phyloP scores from a whole-genome alignment of 495 filamentous ascomycete genomes.

The Aeminium ludgeri region DNA sequence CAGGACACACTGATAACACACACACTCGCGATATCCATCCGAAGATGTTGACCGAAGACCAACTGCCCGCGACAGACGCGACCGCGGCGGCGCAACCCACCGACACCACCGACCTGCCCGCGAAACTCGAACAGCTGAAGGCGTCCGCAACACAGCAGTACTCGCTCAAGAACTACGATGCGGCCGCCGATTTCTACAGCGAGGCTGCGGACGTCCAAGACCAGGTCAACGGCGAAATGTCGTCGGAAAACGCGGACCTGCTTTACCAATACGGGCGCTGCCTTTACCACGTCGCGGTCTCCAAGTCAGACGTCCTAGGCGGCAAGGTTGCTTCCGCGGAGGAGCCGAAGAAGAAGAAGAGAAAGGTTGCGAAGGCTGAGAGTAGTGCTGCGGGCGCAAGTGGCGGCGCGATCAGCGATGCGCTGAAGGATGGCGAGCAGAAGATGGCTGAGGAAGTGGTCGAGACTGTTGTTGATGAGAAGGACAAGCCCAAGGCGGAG shows the following conservation, averaged over 20 bases:
- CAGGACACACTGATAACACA: not conserved
- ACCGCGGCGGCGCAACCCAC: constrained; percentile 9
- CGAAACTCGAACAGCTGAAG: constrained; percentile 30
- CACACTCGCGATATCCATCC: constrained; percentile 7
- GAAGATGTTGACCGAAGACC: not conserved
- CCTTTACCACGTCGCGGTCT: constrained; percentile 80
- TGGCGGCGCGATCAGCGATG: constrained; percentile 10
- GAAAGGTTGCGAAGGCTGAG: constrained; percentile 7
- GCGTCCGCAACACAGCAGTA: constrained; percentile 51
- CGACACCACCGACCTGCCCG: constrained; percentile 12
- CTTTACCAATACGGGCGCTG: constrained; percentile 86
- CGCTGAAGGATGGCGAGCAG: constrained; percentile 22
- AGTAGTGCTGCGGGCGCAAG: constrained; percentile 1
- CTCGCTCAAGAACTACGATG: constrained; percentile 67
- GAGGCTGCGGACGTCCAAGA: constrained; percentile 81
- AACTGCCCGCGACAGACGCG: constrained; percentile 1
- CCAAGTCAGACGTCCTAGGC: constrained; percentile 86
- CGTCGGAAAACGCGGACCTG: constrained; percentile 74
- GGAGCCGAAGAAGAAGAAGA: constrained; percentile 17
- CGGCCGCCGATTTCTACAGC: constrained; percentile 72
- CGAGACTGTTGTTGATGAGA: constrained; percentile 27
- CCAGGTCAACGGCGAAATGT: constrained; percentile 80
- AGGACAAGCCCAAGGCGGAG: constrained; percentile 26
- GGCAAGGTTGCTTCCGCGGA: constrained; percentile 46
- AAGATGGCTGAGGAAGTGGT: constrained; percentile 30